These are phyloP conservation scores for Chenopodium quinoa DNA, from an alignment of 148 eudicot genomes.

Conservation along the genomic window DNA sequence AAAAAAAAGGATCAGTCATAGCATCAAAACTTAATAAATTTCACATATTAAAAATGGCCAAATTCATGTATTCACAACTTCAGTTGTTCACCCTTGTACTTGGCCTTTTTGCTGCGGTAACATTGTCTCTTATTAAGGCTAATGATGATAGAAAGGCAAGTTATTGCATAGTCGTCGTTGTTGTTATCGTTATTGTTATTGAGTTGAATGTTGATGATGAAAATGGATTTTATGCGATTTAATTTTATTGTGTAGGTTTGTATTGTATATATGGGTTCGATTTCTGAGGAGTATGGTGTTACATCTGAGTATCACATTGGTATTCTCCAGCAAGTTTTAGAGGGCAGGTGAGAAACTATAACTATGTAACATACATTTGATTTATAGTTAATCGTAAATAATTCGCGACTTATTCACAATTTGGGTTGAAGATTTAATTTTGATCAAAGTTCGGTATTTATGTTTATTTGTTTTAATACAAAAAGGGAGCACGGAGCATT, in stretches of 20 bases:
- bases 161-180: background rate
- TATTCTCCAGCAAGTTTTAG: constrained; percentile 28
- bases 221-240: no score
- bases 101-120: background rate
- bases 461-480: no score
- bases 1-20: background rate
- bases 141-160: constrained; percentile 33
- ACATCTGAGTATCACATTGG: constrained; percentile 19
- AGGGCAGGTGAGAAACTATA: no score
- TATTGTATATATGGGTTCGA: constrained; percentile 34
- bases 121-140: background rate
- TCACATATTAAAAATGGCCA: constrained; percentile 21
- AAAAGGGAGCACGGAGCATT: no score
- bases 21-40: background rate
- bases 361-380: background rate
- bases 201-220: background rate
- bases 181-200: no score
- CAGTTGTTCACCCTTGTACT: background rate
- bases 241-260: constrained; percentile 22
- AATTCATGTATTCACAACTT: background rate
- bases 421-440: no score
- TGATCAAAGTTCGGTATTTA: no score
- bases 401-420: no score
- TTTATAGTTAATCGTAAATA: no score
- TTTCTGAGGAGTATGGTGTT: constrained; percentile 13